These are phyloP conservation scores for Pseudogymnoascus sp. DNA, from an alignment of 2,329 filamentous ascomycete genomes.

Conservation along the genomic window DNA sequence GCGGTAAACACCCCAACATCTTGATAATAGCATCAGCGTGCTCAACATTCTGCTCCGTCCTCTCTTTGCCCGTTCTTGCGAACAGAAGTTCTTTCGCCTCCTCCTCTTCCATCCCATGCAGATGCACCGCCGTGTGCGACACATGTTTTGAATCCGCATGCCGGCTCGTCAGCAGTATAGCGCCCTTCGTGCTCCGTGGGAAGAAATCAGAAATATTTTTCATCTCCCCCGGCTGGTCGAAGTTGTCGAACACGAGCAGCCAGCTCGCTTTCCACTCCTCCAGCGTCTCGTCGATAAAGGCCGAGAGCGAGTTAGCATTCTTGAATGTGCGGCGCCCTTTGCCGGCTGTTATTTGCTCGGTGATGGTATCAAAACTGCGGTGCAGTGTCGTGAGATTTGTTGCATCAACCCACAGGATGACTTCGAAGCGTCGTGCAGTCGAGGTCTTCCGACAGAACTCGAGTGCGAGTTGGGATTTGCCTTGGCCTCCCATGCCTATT, in stretches of 20 bases:
- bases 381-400: conserved; percentile 14
- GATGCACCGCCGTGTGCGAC: background rate
- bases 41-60: background rate
- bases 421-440: conserved; percentile 8
- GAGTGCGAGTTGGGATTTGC: conserved; percentile 22
- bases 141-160: conserved; percentile 12
- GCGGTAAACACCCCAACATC: conserved; percentile 19
- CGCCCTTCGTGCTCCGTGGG: background rate
- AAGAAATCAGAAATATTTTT: conserved; percentile 7
- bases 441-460: conserved; percentile 15
- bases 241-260: conserved; percentile 15
- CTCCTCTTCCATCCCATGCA: conserved; percentile 10
- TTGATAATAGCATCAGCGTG: conserved; percentile 14
- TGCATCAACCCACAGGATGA: conserved; percentile 20
- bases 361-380: conserved; percentile 15
- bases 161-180: conserved; percentile 15
- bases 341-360: conserved; percentile 9
- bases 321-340: background rate
- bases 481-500: conserved; percentile 19
- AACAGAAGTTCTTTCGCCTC: conserved; percentile 12
- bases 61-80: background rate
- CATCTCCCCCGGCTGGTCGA: conserved; percentile 11
- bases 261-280: conserved; percentile 7
- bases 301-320: background rate
- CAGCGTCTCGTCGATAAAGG: background rate